Percentiles rank a stretch among this genome's conserved stretches.
Conservation (phyloP, 2,329 filamentous ascomycete species). For the Hypomyces perniciosus region DNA sequence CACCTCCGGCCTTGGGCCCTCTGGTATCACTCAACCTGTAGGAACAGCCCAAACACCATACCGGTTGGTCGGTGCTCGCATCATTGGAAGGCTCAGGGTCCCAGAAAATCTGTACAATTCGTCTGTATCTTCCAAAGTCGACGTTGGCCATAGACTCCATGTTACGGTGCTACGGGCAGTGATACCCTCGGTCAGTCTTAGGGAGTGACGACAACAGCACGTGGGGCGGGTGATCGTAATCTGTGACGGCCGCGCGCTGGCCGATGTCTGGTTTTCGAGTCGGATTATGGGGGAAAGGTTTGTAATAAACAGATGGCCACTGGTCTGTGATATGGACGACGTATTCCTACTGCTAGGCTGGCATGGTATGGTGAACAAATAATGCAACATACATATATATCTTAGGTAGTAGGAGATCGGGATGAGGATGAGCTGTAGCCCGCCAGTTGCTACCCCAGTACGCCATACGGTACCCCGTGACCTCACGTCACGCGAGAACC, state of each 20-base stretch:
- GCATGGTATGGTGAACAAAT: no score
- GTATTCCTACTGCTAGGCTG: no score
- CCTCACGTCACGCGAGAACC: background rate
- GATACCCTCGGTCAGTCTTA: background rate
- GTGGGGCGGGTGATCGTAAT: background rate
- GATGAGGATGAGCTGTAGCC: background rate
- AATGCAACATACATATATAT: background rate
- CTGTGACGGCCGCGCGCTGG: no score
- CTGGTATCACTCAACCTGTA: slow-evolving; percentile 38
- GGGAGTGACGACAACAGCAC: background rate
- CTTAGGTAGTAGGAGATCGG: background rate
- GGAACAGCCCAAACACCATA: slow-evolving; percentile 71
- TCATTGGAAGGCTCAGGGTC: slow-evolving; percentile 85
- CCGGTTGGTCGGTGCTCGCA: slow-evolving; percentile 56
- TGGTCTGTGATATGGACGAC: no score
- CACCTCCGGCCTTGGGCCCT: slow-evolving; percentile 16
- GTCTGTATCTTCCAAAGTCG: slow-evolving; percentile 70
- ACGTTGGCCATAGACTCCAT: slow-evolving; percentile 47
- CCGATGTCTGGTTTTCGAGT: no score
- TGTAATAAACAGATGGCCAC: no score
- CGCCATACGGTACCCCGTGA: background rate
- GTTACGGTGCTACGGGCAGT: no score
- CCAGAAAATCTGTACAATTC: slow-evolving; percentile 86
- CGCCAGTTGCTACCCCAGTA: background rate
- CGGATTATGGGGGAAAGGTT: no score